Conservation (phyloP, 2,329 filamentous ascomycete species). For the Hypoxylon sp. region DNA sequence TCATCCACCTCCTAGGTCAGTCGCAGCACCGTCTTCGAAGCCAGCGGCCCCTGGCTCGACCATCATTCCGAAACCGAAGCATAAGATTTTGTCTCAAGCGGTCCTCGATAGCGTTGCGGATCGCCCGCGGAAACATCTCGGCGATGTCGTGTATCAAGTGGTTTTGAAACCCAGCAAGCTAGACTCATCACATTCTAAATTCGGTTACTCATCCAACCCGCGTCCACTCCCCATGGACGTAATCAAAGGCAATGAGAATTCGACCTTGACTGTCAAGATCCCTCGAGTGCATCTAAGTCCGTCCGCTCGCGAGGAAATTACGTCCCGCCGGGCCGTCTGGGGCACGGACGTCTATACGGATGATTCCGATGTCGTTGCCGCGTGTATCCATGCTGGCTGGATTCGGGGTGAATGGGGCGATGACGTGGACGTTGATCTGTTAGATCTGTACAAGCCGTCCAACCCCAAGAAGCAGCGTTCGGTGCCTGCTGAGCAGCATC, state of each 20-base stretch:
- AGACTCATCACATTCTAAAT: constrained; percentile 59
- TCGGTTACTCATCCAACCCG: constrained; percentile 70
- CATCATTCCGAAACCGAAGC: constrained; percentile 72
- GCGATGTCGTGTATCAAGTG: constrained; percentile 85
- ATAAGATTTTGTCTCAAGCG: constrained; percentile 76
- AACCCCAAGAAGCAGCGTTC: constrained; percentile 56
- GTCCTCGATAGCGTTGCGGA: constrained; percentile 80
- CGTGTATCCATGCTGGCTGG: constrained; percentile 94
- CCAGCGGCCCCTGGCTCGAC: constrained; percentile 56
- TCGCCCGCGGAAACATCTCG: constrained; percentile 83
- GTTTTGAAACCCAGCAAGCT: constrained; percentile 70
- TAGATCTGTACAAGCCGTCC: constrained; percentile 67
- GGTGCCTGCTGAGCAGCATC: constrained; percentile 50
- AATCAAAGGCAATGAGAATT: constrained; percentile 84
- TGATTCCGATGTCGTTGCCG: constrained; percentile 92
- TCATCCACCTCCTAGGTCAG: constrained; percentile 65
- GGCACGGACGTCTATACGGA: constrained; percentile 96
- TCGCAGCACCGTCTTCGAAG: constrained; percentile 53
- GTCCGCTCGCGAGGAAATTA: constrained; percentile 84
- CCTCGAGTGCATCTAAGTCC: constrained; percentile 82
- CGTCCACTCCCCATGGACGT: constrained; percentile 82
- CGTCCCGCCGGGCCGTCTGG: constrained; percentile 85
- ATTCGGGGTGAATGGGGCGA: constrained; percentile 90
- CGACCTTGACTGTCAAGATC: constrained; percentile 89
- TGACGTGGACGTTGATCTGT: constrained; percentile 78